These are phyloP conservation scores for Emiliania huxleyi DNA, from an alignment of 78 protist genomes.

Conservation along the genomic window DNA sequence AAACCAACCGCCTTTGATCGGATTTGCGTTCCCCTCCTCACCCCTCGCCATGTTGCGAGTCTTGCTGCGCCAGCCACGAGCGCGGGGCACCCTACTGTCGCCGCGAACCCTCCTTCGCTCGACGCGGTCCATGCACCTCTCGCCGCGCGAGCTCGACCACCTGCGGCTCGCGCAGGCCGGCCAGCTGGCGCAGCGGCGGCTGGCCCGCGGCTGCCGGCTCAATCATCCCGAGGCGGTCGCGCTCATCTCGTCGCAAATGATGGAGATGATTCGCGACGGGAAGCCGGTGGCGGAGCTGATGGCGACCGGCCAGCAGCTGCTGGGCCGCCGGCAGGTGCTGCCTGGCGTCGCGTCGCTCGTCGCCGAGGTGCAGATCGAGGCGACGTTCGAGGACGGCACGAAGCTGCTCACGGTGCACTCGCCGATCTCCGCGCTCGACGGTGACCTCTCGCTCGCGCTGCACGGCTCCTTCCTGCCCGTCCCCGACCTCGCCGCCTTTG, in stretches of 20 bases:
- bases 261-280: conserved; percentile 44
- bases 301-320: conserved; percentile 2
- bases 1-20: too few relatives aligned
- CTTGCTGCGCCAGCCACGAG: too few relatives aligned
- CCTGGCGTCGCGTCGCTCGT: conserved; percentile 21
- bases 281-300: background rate
- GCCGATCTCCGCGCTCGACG: background rate
- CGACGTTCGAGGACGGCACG: conserved; percentile 52
- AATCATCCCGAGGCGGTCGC: conserved; percentile 31
- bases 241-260: conserved; percentile 16
- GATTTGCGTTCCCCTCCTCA: too few relatives aligned
- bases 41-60: too few relatives aligned
- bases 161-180: conserved; percentile 15
- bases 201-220: conserved; percentile 18
- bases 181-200: conserved; percentile 32
- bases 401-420: conserved; percentile 35
- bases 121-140: conserved; percentile 29
- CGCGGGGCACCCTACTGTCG: too few relatives aligned
- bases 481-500: conserved; percentile 7
- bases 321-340: background rate
- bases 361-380: conserved; percentile 31
- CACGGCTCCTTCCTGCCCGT: conserved; percentile 43
- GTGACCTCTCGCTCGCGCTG: conserved; percentile 40
- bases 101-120: too few relatives aligned
- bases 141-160: conserved; percentile 44